Evolutionary conservation across 768 basidiomycete genomes (phyloP), one percentile per base, ranked within the genome.

Genomic region (Leucogyrophana mollusca): DNA sequence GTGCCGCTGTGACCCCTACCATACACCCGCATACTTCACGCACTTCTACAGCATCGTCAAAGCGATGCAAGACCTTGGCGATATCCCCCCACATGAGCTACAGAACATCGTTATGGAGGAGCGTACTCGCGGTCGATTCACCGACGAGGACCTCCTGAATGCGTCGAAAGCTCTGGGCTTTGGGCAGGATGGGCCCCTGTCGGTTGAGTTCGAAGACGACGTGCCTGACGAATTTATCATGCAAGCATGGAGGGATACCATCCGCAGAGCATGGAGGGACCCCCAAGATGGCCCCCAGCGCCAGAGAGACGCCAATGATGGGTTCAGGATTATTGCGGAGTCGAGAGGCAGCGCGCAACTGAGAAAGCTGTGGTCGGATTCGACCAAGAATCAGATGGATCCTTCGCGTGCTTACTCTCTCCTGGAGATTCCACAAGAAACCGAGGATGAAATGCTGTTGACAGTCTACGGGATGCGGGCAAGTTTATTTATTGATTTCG

Each of bases 381-480:
- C 73, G 52, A 77, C 80, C 57, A 76, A 74, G 56, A 63, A 67
- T 62, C 61, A 61, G 40, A 87, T 93, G 79, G 83, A 78, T 23
- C 81, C 84, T 6, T 78, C 80, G 41, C 74, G 76, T 52, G 91
- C 91, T 30, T 91, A 87, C 60, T 69, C 76, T 43, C 79, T 82
- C 17, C 69, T 93, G 24, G 87, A 86, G 53, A 73, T 86, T 21
- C 81, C 85, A 6, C 66, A 70, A 44, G 84, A 84, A n/a, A 76
- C 83, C 9, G 87, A 88, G 34, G 90, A 94, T 36, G 66, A 73
- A n/a, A 86, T 89, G 79, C 60, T 94, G 23, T 73, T 89, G 52
- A 85, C 82, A 4, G 76, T 91, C 8, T 91, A 75, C 59, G 60
- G 69, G 35, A 74, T 93, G 75, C 69, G 90, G 69, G 90, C 89